Base-by-base conservation (phyloP, 441 rosid genomes). In the Syzygium malaccense region DNA sequence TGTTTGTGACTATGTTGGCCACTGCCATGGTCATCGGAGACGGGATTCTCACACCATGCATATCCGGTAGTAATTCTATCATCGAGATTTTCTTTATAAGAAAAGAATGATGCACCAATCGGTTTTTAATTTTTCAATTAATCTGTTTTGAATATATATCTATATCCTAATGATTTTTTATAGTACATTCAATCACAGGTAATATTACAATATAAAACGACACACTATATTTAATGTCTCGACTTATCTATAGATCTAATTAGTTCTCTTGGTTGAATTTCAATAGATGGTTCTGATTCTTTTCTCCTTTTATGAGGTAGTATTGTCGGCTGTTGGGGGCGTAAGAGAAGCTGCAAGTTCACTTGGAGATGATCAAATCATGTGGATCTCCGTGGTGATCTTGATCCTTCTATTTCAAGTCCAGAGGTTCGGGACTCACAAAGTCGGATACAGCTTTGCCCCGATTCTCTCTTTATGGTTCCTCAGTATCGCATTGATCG, bases 11-110 rank as follows among this genome's bases (percentile, higher is more conserved):
- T 85, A 92, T 92, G 78, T 86, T 92, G 8, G 94, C 91, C 51
- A 91, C 93, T 64, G 84, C 92, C 85, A 92, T 92, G 92, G 92
- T 92, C 88, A 92, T 92, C n/a, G 88, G 92, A 66, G 94, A 92
- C 68, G 94, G 93, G 30, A 79, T 91, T 86, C 90, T 92, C 71
- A 92, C 93, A 37, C 94, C 93, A 55, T 88, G 92, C 55, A 91
- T 89, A 88, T 92, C 94, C 48, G 92, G 94, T 91, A 88, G 8
- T 75, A 1, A 13, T 56, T 90, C 80, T 62, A 41, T 55, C 33
- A 55, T 30, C 23, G 14, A 58, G 54, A 80, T 56, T 37, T 28
- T 79, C 3, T 13, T 48, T 0, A 20, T 19, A 20, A 20, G 30
- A 14, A 49, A 79, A 41, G 45, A 79, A 37, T 12, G 9, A 79